Evolutionary conservation across 352 stramenopile genomes (phyloP).

Genomic region (Globisporangium heterothallicum): DNA sequence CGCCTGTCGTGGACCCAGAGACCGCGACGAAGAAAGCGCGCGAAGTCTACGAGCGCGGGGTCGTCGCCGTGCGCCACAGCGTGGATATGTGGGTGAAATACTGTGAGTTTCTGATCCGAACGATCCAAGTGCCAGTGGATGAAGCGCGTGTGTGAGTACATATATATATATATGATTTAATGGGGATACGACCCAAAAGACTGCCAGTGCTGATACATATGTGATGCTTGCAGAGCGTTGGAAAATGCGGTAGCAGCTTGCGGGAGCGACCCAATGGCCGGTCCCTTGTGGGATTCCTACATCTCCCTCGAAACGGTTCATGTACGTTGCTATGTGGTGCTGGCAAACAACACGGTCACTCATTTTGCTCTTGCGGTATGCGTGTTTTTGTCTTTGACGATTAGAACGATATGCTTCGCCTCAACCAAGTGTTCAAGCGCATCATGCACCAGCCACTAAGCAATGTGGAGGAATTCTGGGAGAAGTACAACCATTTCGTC

Average conservation of each 20-base stretch:
- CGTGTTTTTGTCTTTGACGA: not conserved
- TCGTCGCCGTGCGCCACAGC: conserved; percentile 56
- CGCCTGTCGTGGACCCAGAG: conserved; percentile 29
- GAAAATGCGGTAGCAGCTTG: conserved; percentile 53
- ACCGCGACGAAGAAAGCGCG: conserved; percentile 43
- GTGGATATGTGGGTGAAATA: conserved; percentile 87
- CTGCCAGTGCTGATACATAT: conserved; percentile 5
- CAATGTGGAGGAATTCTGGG: conserved; percentile 81
- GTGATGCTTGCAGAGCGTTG: conserved; percentile 30
- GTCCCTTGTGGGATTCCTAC: conserved; percentile 72
- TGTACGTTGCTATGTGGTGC: conserved; percentile 23
- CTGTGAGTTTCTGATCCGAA: conserved; percentile 70
- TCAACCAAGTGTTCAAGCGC: conserved; percentile 80
- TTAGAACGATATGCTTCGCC: conserved; percentile 75
- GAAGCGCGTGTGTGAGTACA: conserved; percentile 50
- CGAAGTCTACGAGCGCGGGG: conserved; percentile 63
- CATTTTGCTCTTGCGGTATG: not conserved
- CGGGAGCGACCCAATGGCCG: conserved; percentile 57
- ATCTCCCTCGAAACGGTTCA: conserved; percentile 77
- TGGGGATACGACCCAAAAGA: not conserved
- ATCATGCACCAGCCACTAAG: conserved; percentile 65
- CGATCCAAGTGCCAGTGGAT: conserved; percentile 46
- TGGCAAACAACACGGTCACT: not conserved
- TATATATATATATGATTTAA: not conserved
- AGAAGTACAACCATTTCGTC: conserved; percentile 85